Evolutionary conservation across 768 basidiomycete species (phyloP), one percentile per base, ranked within the genome.

Genomic region (Infundibulicybe gibba): DNA sequence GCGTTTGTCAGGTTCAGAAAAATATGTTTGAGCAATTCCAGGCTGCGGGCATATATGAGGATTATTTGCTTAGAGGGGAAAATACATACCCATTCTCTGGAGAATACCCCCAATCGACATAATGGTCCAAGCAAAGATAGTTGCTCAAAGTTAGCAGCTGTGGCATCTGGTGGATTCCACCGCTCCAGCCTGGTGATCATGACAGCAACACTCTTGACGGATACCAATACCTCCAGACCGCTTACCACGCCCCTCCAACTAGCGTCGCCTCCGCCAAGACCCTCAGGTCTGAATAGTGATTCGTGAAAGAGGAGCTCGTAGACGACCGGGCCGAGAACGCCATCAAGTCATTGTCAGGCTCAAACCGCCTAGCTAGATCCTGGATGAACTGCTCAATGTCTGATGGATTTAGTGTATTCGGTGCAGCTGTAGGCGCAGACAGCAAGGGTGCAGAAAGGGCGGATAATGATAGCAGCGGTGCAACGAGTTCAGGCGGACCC

Each of bases 201-300:
- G 2, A 71, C 64, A 14, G 94, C 95, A 45, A 97, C 83, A 45
- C 78, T 71, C 70, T 95, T 97, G 58, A 92, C 71, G 49, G 84
- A 80, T 2, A 87, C 81, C 25, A 99, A 74, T 8, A 80, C 80
- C 56, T 90, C 89, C 43, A 98, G 61, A 3, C 91, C 95, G 42
- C 83, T 76, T 10, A 94, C 63, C 14, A 92, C 83, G 19, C 83
- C 81, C n/a, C 94, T 76, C 97, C 97, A 99, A 50, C 77, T 78
- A 19, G 84, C 71, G 58, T 90, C 87, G 9, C 80, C 78, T 37
- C 85, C 86, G 17, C 77, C 79, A 37, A 91, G 66, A 19, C 89
- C 87, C 60, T 86, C 86, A 3, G 77, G 76, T 37, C 80, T 66
- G 58, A 76, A 77, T 10, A 90, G 71, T 14, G 79, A 83, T 33